Percentiles rank a stretch among this genome's conserved stretches.
Evolutionary conservation across 257 asterid species (phyloP).

Genomic region (Dorcoceras hygrometricum): DNA sequence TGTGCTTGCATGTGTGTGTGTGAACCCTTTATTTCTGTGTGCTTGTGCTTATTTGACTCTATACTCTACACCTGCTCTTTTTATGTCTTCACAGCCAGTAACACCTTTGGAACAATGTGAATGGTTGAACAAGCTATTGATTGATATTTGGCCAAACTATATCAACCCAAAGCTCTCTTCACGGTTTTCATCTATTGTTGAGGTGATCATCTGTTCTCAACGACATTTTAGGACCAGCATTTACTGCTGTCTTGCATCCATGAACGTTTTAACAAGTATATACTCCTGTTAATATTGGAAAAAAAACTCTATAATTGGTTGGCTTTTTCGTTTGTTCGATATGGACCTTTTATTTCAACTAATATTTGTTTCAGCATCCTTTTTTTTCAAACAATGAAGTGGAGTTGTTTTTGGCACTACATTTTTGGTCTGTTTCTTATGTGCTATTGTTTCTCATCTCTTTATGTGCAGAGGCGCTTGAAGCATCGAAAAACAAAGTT

Average conservation of each 20-base stretch:
- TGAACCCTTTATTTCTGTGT: not conserved
- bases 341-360: not conserved
- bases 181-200: slow-evolving; percentile 76
- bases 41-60: not conserved
- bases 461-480: slow-evolving; percentile 72
- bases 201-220: slow-evolving; percentile 49
- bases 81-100: slow-evolving; percentile 43
- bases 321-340: not conserved
- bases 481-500: slow-evolving; percentile 79
- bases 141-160: slow-evolving; percentile 75
- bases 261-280: not conserved
- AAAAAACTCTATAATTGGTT: not conserved
- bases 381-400: not conserved
- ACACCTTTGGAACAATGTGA: slow-evolving; percentile 97
- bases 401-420: slow-evolving; percentile 1
- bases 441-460: not conserved
- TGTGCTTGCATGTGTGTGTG: not conserved
- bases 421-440: not conserved
- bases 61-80: slow-evolving; percentile 13
- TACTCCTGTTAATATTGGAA: not conserved
- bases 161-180: slow-evolving; percentile 79
- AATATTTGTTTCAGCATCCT: not conserved
- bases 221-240: slow-evolving; percentile 1
- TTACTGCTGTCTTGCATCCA: not conserved
- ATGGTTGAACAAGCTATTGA: slow-evolving; percentile 87